Percentiles rank a stretch among this genome's conserved stretches.
phyloP scores from a whole-genome alignment of 75 land plant genomes.

The Chamaecyparis obtusa region DNA sequence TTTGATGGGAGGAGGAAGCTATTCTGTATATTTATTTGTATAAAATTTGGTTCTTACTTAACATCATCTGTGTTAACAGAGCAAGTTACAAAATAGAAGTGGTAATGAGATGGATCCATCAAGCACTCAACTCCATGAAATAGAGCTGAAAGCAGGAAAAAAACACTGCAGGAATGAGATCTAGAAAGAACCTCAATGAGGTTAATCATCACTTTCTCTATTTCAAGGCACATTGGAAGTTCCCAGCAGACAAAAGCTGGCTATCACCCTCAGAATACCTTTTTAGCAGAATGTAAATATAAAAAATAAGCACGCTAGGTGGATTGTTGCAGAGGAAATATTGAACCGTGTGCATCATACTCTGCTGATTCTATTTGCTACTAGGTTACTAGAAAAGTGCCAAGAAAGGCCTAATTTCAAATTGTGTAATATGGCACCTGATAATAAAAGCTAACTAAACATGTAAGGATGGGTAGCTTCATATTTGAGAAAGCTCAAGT shows the following conservation, averaged over 20 bases:
- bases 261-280: neutral
- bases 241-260: neutral
- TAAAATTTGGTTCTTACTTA: neutral
- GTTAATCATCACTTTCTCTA: neutral
- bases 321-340: neutral
- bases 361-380: neutral
- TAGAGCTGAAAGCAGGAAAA: neutral
- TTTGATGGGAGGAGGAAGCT: neutral
- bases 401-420: neutral
- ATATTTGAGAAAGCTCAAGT: slow-evolving; percentile 5
- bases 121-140: neutral
- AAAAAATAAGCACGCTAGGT: neutral
- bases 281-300: neutral
- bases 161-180: neutral
- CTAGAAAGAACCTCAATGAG: neutral
- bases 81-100: neutral
- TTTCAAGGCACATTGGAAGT: neutral
- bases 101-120: neutral
- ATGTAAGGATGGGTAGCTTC: neutral
- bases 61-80: neutral
- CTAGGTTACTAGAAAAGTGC: neutral
- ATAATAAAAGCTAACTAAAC: neutral
- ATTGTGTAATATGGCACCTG: neutral
- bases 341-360: neutral
- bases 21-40: neutral